Percentiles rank a stretch among this genome's conserved stretches.
Conservation (phyloP, 106 monocot species). For the Alisma plantagoaquatica region DNA sequence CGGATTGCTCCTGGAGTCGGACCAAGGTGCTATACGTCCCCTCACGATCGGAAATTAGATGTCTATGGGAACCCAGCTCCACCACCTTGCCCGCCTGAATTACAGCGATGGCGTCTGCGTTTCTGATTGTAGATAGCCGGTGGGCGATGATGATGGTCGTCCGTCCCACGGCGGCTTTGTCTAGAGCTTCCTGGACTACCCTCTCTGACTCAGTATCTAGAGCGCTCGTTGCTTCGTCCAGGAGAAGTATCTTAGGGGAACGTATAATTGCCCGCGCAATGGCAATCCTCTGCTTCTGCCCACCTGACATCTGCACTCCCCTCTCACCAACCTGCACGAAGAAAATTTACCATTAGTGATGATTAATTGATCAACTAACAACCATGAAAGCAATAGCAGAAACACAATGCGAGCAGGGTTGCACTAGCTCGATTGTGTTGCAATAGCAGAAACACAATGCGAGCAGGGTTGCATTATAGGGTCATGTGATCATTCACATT, state of each 20-base stretch:
- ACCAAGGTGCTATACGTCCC: conserved; percentile 37
- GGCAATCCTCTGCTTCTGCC: conserved; percentile 52
- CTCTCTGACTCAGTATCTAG: conserved; percentile 50
- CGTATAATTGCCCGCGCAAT: conserved; percentile 42
- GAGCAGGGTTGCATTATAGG: too few relatives aligned
- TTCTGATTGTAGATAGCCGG: conserved; percentile 50
- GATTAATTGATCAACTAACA: too few relatives aligned
- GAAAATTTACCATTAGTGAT: too few relatives aligned
- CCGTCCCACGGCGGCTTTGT: conserved; percentile 33
- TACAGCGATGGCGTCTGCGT: conserved; percentile 38
- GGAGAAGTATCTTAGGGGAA: conserved; percentile 40
- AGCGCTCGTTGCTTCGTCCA: conserved; percentile 57
- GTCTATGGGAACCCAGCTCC: conserved; percentile 37
- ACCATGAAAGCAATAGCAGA: too few relatives aligned
- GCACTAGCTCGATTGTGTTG: too few relatives aligned
- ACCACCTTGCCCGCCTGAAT: conserved; percentile 26
- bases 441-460: too few relatives aligned
- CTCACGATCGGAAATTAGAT: conserved; percentile 23
- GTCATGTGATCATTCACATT: too few relatives aligned
- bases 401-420: too few relatives aligned
- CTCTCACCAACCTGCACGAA: conserved; percentile 55
- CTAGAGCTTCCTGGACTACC: conserved; percentile 48
- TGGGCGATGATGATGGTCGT: conserved; percentile 59
- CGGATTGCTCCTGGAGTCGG: conserved; percentile 17
- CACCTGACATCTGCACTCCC: conserved; percentile 50